phyloP scores from a whole-genome alignment of 495 filamentous ascomycete genomes.

The Bacidia rubella region DNA sequence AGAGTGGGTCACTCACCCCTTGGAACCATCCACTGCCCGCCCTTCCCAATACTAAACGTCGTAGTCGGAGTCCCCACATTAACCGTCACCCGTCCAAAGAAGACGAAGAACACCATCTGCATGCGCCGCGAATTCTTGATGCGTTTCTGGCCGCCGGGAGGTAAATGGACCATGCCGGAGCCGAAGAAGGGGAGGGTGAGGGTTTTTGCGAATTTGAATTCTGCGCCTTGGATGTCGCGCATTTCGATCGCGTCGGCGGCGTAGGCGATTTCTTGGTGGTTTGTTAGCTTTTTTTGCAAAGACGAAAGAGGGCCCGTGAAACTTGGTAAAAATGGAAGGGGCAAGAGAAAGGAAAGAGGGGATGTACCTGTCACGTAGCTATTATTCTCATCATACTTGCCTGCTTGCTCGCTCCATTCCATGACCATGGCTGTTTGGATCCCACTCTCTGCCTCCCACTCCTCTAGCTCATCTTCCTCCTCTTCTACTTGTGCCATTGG shows the following conservation, averaged over 20 bases:
- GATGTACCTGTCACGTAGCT: constrained; percentile 41
- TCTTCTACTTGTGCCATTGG: constrained; percentile 29
- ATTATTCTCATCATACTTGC: constrained; percentile 43
- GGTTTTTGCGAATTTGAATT: constrained; percentile 78
- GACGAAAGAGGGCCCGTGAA: neutral
- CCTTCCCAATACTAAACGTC: constrained; percentile 69
- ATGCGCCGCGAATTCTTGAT: constrained; percentile 84
- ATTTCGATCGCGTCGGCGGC: constrained; percentile 62
- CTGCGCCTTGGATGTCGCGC: constrained; percentile 55
- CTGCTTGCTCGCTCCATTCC: constrained; percentile 39
- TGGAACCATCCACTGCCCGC: constrained; percentile 85
- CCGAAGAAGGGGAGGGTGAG: constrained; percentile 74
- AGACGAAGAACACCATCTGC: constrained; percentile 91
- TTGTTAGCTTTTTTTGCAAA: constrained; percentile 14
- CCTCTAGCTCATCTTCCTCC: constrained; percentile 36
- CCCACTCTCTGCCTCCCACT: constrained; percentile 48
- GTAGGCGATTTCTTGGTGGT: constrained; percentile 53
- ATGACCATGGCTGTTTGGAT: constrained; percentile 44
- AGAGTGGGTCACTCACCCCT: constrained; percentile 52
- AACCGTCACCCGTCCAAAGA: constrained; percentile 58
- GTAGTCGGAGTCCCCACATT: constrained; percentile 59
- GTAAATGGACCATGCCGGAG: constrained; percentile 75
- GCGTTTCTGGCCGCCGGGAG: constrained; percentile 66
- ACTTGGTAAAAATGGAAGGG: neutral
- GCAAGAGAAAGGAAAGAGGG: neutral